These are phyloP conservation scores for Termitomyces sp. DNA, from an alignment of 768 basidiomycete species.

Conservation along the genomic window DNA sequence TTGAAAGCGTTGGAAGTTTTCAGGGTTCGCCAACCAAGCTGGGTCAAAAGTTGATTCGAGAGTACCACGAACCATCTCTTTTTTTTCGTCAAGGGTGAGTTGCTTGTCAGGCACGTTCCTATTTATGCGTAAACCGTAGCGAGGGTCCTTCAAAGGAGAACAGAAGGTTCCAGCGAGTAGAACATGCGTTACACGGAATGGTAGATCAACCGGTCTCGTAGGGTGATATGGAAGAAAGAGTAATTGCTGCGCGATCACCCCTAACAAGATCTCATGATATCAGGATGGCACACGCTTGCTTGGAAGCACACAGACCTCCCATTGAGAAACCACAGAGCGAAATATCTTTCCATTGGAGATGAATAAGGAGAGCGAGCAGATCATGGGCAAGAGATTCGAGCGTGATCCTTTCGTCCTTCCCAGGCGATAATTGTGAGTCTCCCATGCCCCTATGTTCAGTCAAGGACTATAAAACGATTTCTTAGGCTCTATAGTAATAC, in stretches of 20 bases:
- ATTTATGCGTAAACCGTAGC: conserved; percentile 19
- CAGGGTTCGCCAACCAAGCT: conserved; percentile 25
- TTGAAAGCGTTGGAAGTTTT: conserved; percentile 20
- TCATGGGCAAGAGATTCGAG: conserved; percentile 43
- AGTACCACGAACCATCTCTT: conserved; percentile 21
- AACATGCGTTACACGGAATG: conserved; percentile 36
- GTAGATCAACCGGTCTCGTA: conserved; percentile 26
- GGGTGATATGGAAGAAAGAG: conserved; percentile 36
- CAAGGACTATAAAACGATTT: neutral
- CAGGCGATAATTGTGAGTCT: conserved; percentile 28
- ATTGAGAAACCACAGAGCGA: conserved; percentile 45
- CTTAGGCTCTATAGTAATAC: neutral
- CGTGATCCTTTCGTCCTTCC: conserved; percentile 29
- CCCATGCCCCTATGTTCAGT: conserved; percentile 36
- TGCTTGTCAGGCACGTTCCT: conserved; percentile 9
- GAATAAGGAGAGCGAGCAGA: conserved; percentile 27
- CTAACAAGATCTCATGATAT: conserved; percentile 14
- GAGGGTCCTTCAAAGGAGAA: conserved; percentile 14
- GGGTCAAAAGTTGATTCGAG: conserved; percentile 27
- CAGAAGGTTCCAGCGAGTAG: conserved; percentile 30
- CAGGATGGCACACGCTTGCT: neutral
- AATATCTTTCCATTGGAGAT: conserved; percentile 34
- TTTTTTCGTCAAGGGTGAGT: conserved; percentile 23
- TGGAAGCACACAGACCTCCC: conserved; percentile 32
- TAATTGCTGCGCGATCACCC: conserved; percentile 37